Conservation (phyloP, 2,329 filamentous ascomycete genomes). For the Penicillium decumbens region DNA sequence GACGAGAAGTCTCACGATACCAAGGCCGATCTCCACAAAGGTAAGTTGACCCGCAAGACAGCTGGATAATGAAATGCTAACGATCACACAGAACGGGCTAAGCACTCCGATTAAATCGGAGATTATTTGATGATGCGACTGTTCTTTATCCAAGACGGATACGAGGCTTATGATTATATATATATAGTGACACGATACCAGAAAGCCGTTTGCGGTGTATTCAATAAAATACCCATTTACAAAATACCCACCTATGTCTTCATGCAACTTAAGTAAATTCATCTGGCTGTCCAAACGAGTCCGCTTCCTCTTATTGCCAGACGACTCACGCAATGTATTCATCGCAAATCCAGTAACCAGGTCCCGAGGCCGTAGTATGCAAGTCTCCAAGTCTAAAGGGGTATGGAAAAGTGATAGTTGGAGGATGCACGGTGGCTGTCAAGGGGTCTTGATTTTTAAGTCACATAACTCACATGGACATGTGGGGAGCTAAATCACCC, state of each 20-base stretch:
- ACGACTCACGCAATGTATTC: not conserved
- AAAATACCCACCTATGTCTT: no score
- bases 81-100: not conserved
- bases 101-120: not conserved
- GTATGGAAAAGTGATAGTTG: not conserved
- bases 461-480: no score
- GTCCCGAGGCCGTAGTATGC: not conserved
- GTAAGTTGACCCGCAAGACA: slow-evolving; percentile 6
- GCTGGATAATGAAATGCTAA: not conserved
- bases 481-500: no score
- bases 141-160: not conserved
- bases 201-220: not conserved
- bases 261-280: no score
- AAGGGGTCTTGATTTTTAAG: no score
- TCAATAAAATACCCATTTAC: not conserved
- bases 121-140: not conserved
- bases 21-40: slow-evolving; percentile 25
- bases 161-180: not conserved
- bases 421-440: not conserved
- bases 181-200: not conserved
- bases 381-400: not conserved
- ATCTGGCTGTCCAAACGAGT: not conserved
- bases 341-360: not conserved
- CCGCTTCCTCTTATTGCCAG: not conserved
- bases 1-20: slow-evolving; percentile 50